Conservation (phyloP, 768 basidiomycete species). For the Dacryopinax primogenitus region DNA sequence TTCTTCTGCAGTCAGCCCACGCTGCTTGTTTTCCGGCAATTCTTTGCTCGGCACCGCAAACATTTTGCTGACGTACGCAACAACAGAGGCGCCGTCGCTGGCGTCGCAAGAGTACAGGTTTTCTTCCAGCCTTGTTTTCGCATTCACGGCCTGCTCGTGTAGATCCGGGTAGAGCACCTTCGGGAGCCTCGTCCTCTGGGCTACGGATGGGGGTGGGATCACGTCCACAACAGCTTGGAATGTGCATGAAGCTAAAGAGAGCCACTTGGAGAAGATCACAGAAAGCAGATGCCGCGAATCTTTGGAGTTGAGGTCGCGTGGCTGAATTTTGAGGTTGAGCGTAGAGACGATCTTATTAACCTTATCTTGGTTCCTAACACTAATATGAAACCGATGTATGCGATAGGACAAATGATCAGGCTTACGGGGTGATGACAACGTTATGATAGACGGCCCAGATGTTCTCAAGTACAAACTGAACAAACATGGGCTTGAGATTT, state of each 20-base stretch:
- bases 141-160: conserved; percentile 43
- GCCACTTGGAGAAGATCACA: conserved; percentile 88
- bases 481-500: conserved; percentile 84
- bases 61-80: conserved; percentile 96
- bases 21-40: conserved; percentile 76
- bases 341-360: conserved; percentile 75
- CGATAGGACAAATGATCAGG: conserved; percentile 18
- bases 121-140: conserved; percentile 70
- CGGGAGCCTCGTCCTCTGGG: conserved; percentile 74
- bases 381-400: conserved; percentile 4
- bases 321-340: conserved; percentile 66
- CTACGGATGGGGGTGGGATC: conserved; percentile 73
- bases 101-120: conserved; percentile 66
- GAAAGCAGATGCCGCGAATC: conserved; percentile 74
- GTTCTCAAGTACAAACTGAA: conserved; percentile 94
- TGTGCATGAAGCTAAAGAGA: conserved; percentile 81
- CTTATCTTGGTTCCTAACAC: conserved; percentile 70
- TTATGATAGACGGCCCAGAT: conserved; percentile 96
- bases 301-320: conserved; percentile 84
- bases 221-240: conserved; percentile 88
- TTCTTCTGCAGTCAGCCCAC: conserved; percentile 65
- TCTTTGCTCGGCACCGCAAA: conserved; percentile 75
- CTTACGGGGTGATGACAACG: conserved; percentile 77
- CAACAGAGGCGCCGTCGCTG: conserved; percentile 43
- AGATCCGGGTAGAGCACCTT: conserved; percentile 82